Base-by-base conservation (phyloP, 2,329 filamentous ascomycete species). In the Phyllosticta capitalensis region DNA sequence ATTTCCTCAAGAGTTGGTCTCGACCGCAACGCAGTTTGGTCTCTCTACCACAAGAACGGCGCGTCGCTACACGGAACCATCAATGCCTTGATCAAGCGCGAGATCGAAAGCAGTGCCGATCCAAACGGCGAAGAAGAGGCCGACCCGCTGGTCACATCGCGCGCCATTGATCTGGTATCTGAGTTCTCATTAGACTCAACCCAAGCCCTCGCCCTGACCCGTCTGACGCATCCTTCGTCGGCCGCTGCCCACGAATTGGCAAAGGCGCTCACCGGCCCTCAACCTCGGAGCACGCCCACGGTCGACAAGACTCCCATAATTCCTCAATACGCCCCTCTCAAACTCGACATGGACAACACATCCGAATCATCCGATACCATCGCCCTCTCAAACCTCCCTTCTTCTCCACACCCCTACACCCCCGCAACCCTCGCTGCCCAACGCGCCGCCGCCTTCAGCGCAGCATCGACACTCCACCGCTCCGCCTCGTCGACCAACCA, bases 401-500 rank as follows among this genome's bases (percentile, higher is more conserved):
- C 59, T 21, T 60, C 71, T 12, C 68, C 71, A 2, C 67, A 68
- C 6, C 68, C 68, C 10, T 70, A 73, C 19, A 79, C 77, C n/a
- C 69, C 73, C 0, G 61, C 65, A 2, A 69, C 73, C 5, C 75
- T 82, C 60, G 72, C 76, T 54, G 69, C 74, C 4, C 78, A 78
- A 48, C 75, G 81, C 14, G 71, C 73, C 22, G 69, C 74, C 4
- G 83, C 83, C 12, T 83, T 84, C 65, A 71, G 71, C 3, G 79
- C 86, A 71, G 85, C 85, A 3, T 75, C 77, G 9, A 72, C 77
- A 9, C 81, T 83, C 1, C 82, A 83, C 66, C 80, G 83, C 33
- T 81, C 78, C 64, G 81, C 82, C 19, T 85, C 82, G 65, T 91
- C 89, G 0, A 83, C 90, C 62, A 86, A 80, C 0, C 75, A 92